These are phyloP conservation scores for Omphalotus guepiniiformis DNA, from an alignment of 768 basidiomycete genomes.

Conservation along the genomic window DNA sequence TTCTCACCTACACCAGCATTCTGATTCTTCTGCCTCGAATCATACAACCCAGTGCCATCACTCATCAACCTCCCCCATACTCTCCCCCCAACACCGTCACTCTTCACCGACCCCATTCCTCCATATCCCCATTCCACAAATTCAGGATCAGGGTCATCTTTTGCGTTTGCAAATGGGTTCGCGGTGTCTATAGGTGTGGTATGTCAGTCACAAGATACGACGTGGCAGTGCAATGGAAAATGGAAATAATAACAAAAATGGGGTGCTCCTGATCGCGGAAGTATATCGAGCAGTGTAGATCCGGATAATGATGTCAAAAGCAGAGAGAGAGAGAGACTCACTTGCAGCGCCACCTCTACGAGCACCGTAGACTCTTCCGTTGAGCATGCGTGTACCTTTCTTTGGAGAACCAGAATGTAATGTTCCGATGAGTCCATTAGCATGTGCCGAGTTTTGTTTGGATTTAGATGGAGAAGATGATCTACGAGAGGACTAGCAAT, in stretches of 20 bases:
- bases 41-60: constrained; percentile 13
- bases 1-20: constrained; percentile 16
- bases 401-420: constrained; percentile 15
- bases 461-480: constrained; percentile 1
- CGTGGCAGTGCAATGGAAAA: neutral
- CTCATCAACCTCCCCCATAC: constrained; percentile 34
- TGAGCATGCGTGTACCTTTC: constrained; percentile 66
- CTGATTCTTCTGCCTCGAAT: constrained; percentile 12
- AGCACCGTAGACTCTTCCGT: constrained; percentile 79
- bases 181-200: no score
- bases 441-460: constrained; percentile 2
- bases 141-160: constrained; percentile 63
- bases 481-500: neutral
- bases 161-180: constrained; percentile 62
- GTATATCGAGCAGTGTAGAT: no score
- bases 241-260: neutral
- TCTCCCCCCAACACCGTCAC: constrained; percentile 32
- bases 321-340: constrained; percentile 9
- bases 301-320: no score
- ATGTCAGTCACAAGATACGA: no score
- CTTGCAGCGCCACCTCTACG: constrained; percentile 19
- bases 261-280: no score
- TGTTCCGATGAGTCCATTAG: constrained; percentile 11
- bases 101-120: constrained; percentile 67
- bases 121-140: constrained; percentile 94